Conservation (phyloP, 176 grass and related monocot genomes). For the Rhynchospora breviuscula region DNA sequence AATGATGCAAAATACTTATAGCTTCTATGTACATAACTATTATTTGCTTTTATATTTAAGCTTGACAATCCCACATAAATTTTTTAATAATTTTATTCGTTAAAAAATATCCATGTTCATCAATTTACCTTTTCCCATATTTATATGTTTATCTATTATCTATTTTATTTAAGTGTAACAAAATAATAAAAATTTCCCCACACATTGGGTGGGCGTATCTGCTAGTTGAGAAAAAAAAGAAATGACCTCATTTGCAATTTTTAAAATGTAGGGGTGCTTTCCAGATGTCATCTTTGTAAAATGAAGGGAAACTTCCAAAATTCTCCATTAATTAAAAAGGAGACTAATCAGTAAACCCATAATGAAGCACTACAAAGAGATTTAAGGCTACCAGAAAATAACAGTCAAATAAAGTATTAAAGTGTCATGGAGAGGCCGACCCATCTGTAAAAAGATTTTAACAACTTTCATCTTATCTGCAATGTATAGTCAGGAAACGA, state of each 20-base stretch:
- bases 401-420: background rate
- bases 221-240: background rate
- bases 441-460: background rate
- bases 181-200: too few species aligned
- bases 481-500: background rate
- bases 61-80: too few species aligned
- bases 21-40: too few species aligned
- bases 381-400: background rate
- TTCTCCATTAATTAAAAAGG: background rate
- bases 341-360: background rate
- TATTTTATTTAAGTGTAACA: too few species aligned
- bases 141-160: too few species aligned
- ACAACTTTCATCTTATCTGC: background rate
- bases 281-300: background rate
- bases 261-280: background rate
- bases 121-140: too few species aligned
- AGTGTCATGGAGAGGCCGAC: background rate
- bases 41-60: too few species aligned
- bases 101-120: too few species aligned
- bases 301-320: background rate
- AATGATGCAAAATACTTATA: too few species aligned
- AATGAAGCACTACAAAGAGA: background rate
- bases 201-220: too few species aligned
- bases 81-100: too few species aligned
- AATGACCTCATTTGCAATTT: background rate